Conservation (phyloP, 495 filamentous ascomycete genomes). For the Aspergillus ostianus region DNA sequence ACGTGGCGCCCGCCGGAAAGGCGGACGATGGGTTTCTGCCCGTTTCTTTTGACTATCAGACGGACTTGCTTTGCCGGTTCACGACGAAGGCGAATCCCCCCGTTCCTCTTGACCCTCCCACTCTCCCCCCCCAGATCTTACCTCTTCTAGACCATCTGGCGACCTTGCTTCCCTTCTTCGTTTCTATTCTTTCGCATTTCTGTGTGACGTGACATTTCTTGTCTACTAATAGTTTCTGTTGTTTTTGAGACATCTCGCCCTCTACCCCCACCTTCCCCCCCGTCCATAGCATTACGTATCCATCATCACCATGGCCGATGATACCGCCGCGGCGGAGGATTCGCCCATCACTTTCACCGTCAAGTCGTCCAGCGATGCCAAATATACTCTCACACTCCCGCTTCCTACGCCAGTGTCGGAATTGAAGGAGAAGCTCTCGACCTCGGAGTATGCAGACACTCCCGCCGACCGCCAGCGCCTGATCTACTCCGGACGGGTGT, state of each 20-base stretch:
- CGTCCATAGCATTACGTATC: constrained; percentile 13
- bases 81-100: not conserved
- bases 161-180: not conserved
- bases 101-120: constrained; percentile 2
- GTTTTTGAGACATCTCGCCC: constrained; percentile 10
- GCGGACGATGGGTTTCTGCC: constrained; percentile 42
- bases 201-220: not conserved
- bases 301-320: constrained; percentile 45
- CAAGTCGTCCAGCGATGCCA: constrained; percentile 84
- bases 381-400: constrained; percentile 76
- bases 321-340: constrained; percentile 43
- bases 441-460: constrained; percentile 76
- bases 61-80: not conserved
- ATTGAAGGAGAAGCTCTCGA: constrained; percentile 83
- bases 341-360: constrained; percentile 85
- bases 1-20: constrained; percentile 9
- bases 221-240: constrained; percentile 1
- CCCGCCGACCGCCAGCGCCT: constrained; percentile 84
- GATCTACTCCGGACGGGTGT: constrained; percentile 94
- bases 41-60: constrained; percentile 25
- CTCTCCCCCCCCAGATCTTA: constrained; percentile 1
- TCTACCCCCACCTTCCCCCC: constrained; percentile 11
- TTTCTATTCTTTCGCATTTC: not conserved
- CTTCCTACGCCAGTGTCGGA: constrained; percentile 75
- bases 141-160: not conserved